These are phyloP conservation scores for Lasiodiplodia hormozganensis DNA, from an alignment of 2,329 filamentous ascomycete species.

Conservation along the genomic window DNA sequence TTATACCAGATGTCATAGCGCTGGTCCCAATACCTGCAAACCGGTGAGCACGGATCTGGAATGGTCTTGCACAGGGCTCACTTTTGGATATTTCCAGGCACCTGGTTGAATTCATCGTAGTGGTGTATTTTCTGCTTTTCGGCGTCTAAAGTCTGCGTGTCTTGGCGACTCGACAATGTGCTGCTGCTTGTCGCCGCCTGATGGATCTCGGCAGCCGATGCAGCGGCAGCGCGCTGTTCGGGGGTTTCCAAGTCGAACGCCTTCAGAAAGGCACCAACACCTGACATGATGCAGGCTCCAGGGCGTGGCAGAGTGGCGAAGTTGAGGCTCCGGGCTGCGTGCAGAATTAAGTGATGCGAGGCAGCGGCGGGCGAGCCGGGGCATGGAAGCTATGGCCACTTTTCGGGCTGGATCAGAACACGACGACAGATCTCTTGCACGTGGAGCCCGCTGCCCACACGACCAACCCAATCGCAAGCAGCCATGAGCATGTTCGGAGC, in stretches of 20 bases:
- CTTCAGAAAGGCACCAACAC: constrained; percentile 8
- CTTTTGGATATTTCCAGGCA: constrained; percentile 87
- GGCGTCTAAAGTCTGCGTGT: constrained; percentile 45
- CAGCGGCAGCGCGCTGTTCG: constrained; percentile 18
- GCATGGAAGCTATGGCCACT: constrained; percentile 30
- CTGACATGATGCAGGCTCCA: neutral
- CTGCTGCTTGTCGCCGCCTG: constrained; percentile 36
- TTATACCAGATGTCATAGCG: constrained; percentile 84
- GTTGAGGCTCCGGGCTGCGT: neutral
- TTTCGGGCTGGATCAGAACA: neutral
- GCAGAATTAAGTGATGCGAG: neutral
- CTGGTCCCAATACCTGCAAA: constrained; percentile 85
- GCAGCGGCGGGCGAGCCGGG: constrained; percentile 1
- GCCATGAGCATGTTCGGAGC: constrained; percentile 80
- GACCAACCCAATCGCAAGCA: constrained; percentile 33
- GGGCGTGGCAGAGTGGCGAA: no score
- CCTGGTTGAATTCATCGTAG: constrained; percentile 72
- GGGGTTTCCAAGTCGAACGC: neutral
- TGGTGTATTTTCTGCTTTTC: constrained; percentile 53
- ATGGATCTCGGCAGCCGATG: constrained; percentile 12
- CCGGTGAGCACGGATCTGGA: neutral
- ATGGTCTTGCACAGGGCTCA: constrained; percentile 47
- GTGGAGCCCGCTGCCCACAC: constrained; percentile 33
- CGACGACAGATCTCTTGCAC: constrained; percentile 24
- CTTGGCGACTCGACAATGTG: constrained; percentile 41